A percentile compares a stretch with the other conserved stretches of the same genome.
Conservation (phyloP, 345 rosid genomes). For the Mallotus nudiflorus region DNA sequence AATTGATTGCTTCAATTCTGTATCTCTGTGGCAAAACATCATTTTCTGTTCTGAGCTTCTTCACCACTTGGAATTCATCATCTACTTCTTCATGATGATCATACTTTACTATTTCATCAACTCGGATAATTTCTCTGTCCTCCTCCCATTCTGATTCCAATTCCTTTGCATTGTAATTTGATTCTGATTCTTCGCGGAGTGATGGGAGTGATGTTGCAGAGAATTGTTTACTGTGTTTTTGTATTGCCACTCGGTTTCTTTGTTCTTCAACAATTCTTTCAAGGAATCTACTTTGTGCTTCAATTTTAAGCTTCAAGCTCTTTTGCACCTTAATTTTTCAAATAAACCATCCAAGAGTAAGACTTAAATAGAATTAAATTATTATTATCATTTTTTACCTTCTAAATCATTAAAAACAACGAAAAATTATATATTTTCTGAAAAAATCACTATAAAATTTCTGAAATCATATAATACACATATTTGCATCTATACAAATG, state of each 20-base stretch:
- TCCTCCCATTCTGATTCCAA: conserved; percentile 41
- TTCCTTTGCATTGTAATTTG: conserved; percentile 29
- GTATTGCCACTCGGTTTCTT: conserved; percentile 14
- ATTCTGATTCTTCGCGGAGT: conserved; percentile 52
- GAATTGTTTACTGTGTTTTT: conserved; percentile 24
- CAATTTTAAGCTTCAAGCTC: conserved; percentile 51
- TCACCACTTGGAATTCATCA: conserved; percentile 26
- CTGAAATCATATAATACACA: too few species aligned
- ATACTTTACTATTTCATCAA: too few species aligned
- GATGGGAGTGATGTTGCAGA: conserved; percentile 44
- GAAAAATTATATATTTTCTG: too few species aligned
- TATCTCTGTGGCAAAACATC: conserved; percentile 12
- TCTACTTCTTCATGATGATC: too few species aligned
- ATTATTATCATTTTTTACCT: too few species aligned
- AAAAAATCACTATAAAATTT: too few species aligned
- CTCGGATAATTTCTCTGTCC: conserved; percentile 29
- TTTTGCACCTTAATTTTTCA: conserved; percentile 43
- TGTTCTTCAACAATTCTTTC: conserved; percentile 41
- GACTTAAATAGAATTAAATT: too few species aligned
- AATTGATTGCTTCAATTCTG: conserved; percentile 11
- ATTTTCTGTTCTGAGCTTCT: conserved; percentile 29
- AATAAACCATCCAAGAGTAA: too few species aligned
- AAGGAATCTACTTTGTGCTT: conserved; percentile 57
- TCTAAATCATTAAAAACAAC: too few species aligned
- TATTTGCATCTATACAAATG: too few species aligned